These are phyloP conservation scores for Candida krabiensis DNA, from an alignment of 805 yeast genomes.

Conservation along the genomic window DNA sequence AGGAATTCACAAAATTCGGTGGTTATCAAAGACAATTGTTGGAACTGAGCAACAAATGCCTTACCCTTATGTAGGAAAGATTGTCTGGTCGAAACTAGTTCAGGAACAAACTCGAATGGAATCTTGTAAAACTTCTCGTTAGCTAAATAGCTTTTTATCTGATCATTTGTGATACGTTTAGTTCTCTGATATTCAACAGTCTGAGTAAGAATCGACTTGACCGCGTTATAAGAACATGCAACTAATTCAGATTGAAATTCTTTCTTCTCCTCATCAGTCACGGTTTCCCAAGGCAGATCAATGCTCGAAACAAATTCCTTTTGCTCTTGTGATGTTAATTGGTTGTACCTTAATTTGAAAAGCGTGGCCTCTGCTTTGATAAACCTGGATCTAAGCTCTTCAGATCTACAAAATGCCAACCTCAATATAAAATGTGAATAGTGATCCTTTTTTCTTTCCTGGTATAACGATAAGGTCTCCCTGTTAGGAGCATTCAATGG, in stretches of 20 bases:
- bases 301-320: slow-evolving; percentile 63
- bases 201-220: slow-evolving; percentile 37
- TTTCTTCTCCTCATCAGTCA: slow-evolving; percentile 59
- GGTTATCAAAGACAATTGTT: slow-evolving; percentile 69
- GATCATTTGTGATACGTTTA: slow-evolving; percentile 48
- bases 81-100: slow-evolving; percentile 69
- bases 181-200: slow-evolving; percentile 29
- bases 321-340: slow-evolving; percentile 66
- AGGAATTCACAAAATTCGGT: slow-evolving; percentile 64
- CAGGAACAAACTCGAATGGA: slow-evolving; percentile 84
- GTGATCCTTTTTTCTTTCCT: slow-evolving; percentile 83
- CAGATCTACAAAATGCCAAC: slow-evolving; percentile 84
- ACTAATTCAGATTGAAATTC: slow-evolving; percentile 48
- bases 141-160: slow-evolving; percentile 48
- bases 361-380: slow-evolving; percentile 71
- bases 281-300: slow-evolving; percentile 72
- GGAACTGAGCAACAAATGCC: slow-evolving; percentile 82
- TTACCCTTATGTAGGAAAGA: slow-evolving; percentile 67
- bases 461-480: slow-evolving; percentile 39
- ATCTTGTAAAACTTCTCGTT: slow-evolving; percentile 75
- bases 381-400: slow-evolving; percentile 80
- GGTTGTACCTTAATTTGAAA: slow-evolving; percentile 70
- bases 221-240: slow-evolving; percentile 51
- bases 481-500: slow-evolving; percentile 57
- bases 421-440: slow-evolving; percentile 88